phyloP scores from a whole-genome alignment of 805 yeast species.

The Candida nitratophila region DNA sequence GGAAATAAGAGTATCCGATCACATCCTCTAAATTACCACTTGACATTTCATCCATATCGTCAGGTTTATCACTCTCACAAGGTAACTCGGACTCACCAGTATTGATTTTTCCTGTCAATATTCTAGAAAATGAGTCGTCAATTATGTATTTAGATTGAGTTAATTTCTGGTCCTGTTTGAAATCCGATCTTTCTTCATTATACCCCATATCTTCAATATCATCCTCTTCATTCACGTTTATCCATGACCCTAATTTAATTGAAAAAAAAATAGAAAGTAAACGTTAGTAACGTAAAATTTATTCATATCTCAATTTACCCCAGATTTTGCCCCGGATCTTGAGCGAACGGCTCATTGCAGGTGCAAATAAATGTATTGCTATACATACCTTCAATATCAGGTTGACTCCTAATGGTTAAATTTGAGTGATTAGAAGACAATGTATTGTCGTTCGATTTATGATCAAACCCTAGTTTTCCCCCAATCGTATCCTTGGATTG shows the following conservation, averaged over 20 bases:
- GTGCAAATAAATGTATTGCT: no score
- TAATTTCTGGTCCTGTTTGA: background rate
- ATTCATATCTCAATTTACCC: background rate
- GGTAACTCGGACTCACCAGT: background rate
- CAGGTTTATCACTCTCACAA: background rate
- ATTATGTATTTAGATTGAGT: background rate
- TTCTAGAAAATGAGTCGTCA: background rate
- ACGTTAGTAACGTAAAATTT: background rate
- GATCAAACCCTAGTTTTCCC: no score
- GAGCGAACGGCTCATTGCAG: background rate
- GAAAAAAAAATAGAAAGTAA: background rate
- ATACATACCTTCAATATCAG: background rate
- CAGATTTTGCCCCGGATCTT: background rate
- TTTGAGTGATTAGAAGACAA: background rate
- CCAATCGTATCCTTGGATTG: no score
- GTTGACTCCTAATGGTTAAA: background rate
- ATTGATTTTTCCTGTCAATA: background rate
- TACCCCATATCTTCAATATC: background rate
- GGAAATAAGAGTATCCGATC: background rate
- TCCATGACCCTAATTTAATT: constrained; percentile 1
- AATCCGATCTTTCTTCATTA: no score
- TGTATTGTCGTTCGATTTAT: no score
- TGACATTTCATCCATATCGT: background rate
- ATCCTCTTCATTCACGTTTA: background rate
- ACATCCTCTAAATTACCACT: background rate